Evolutionary conservation across 1,284 basidiomycete genomes (phyloP), one percentile per base, ranked within the genome.

Genomic region (Ceratobasidium sp.): DNA sequence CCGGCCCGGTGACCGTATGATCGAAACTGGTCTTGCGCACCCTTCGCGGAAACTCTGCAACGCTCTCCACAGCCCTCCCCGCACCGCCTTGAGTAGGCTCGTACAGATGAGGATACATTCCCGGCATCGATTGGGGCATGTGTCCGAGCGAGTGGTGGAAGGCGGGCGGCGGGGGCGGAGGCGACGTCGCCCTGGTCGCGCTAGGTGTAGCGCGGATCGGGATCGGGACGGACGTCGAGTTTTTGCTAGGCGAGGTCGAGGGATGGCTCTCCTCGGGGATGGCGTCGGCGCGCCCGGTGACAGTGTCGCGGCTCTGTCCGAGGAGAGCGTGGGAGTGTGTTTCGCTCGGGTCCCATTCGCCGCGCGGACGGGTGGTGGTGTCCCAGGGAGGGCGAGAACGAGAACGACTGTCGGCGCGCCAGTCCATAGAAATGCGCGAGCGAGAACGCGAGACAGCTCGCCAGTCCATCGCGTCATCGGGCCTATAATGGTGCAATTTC

Each of bases 1-100:
- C 88, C 76, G 91, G 87, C 77, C 87, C 87, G 46, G 87, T 85
- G 35, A 95, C 89, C 0, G 94, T 95, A 81, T 95, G 94, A 82
- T 96, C 94, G 79, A 95, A 96, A 81, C 92, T 94, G 54, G 94
- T 94, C 85, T 96, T 95, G 75, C 95, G 88, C 73, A 95, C 92
- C 78, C 92, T 90, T 74, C 90, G 87, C 62, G 94, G 90, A 81
- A 93, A 94, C 6, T 87, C 84, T 14, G 26, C 63, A 7, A 41
- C 63, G 18, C 47, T 49, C 9, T 69, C 57, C 26, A 63, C 28
- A 28, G 46, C 64, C 26, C 23, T 18, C 3, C 52, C 49, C n/a
- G 62, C 47, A 3, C 43, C 72, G 11, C 49, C 63, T 32, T 73
- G 72, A 18, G 52, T 18, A 9, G 41, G 63, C 11, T 57, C 72